phyloP scores from a whole-genome alignment of 495 filamentous ascomycete species.

The Glarea lozoyensis region DNA sequence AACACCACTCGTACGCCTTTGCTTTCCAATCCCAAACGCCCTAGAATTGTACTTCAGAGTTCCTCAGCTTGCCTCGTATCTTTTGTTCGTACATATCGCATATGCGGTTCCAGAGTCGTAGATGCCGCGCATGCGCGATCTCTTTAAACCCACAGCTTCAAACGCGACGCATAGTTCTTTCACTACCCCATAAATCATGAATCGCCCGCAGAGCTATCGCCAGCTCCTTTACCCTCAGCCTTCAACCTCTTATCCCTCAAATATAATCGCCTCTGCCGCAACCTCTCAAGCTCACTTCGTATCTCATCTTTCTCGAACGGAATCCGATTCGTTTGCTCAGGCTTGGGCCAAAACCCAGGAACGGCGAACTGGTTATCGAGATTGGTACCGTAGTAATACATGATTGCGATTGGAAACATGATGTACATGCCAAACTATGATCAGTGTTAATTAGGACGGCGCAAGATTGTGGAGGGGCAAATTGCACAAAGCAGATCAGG shows the following conservation, averaged over 20 bases:
- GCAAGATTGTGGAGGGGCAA: constrained; percentile 6
- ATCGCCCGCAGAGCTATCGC: too few species aligned
- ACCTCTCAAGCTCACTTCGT: constrained; percentile 59
- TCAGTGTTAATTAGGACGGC: constrained; percentile 5
- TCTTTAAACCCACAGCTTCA: too few species aligned
- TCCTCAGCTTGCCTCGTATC: too few species aligned
- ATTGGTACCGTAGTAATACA: constrained; percentile 99
- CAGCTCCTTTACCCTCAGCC: constrained; percentile 31
- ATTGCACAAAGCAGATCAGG: background rate
- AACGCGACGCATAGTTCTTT: background rate
- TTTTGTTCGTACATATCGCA: too few species aligned
- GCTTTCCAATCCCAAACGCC: constrained; percentile 6
- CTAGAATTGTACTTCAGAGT: too few species aligned
- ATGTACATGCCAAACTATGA: constrained; percentile 92
- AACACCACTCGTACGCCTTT: too few species aligned
- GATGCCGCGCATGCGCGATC: too few species aligned
- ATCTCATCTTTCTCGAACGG: constrained; percentile 88
- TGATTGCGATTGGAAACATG: constrained; percentile 95
- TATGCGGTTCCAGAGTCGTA: too few species aligned
- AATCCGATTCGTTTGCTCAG: constrained; percentile 78
- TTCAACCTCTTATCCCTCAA: constrained; percentile 50
- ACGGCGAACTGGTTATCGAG: constrained; percentile 85
- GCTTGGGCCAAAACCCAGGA: constrained; percentile 87
- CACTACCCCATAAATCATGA: constrained; percentile 13
- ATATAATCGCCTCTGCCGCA: constrained; percentile 53